These are phyloP conservation scores for Astrothelium macrocarpum DNA, from an alignment of 495 filamentous ascomycete species.

Conservation along the genomic window DNA sequence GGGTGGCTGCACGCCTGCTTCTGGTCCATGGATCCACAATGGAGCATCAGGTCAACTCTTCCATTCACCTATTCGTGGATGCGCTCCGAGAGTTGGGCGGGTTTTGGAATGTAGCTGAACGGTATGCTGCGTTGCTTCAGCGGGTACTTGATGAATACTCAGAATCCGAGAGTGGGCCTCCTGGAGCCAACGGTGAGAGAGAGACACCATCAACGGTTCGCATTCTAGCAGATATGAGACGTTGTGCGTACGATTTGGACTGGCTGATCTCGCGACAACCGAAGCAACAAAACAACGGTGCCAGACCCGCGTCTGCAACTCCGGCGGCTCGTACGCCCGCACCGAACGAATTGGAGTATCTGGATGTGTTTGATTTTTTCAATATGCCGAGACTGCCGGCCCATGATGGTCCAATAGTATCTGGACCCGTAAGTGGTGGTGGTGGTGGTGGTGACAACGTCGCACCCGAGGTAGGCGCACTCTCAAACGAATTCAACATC, in stretches of 20 bases:
- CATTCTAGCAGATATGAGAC: slow-evolving; percentile 81
- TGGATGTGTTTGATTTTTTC: slow-evolving; percentile 93
- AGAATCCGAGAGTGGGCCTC: slow-evolving; percentile 57
- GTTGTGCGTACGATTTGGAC: slow-evolving; percentile 77
- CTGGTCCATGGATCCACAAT: slow-evolving; percentile 83
- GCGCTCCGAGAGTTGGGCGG: slow-evolving; percentile 68
- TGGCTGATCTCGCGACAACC: slow-evolving; percentile 80
- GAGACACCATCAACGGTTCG: slow-evolving; percentile 70
- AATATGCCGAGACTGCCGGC: slow-evolving; percentile 69
- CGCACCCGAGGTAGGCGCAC: slow-evolving; percentile 16
- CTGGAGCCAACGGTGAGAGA: slow-evolving; percentile 48
- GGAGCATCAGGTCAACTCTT: slow-evolving; percentile 65
- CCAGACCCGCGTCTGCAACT: slow-evolving; percentile 27
- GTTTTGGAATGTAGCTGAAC: slow-evolving; percentile 73
- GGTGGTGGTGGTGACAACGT: slow-evolving; percentile 17
- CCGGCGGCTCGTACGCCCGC: slow-evolving; percentile 51
- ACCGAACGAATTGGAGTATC: slow-evolving; percentile 73
- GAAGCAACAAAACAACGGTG: slow-evolving; percentile 38
- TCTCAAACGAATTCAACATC: slow-evolving; percentile 48
- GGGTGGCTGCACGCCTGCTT: slow-evolving; percentile 80
- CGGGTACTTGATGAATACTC: slow-evolving; percentile 76
- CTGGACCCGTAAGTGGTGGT: slow-evolving; percentile 16
- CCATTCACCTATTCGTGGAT: slow-evolving; percentile 70
- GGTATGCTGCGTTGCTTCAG: slow-evolving; percentile 70
- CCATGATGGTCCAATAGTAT: slow-evolving; percentile 13